Conservation (phyloP, 1,284 basidiomycete species). For the Boletus mariae region DNA sequence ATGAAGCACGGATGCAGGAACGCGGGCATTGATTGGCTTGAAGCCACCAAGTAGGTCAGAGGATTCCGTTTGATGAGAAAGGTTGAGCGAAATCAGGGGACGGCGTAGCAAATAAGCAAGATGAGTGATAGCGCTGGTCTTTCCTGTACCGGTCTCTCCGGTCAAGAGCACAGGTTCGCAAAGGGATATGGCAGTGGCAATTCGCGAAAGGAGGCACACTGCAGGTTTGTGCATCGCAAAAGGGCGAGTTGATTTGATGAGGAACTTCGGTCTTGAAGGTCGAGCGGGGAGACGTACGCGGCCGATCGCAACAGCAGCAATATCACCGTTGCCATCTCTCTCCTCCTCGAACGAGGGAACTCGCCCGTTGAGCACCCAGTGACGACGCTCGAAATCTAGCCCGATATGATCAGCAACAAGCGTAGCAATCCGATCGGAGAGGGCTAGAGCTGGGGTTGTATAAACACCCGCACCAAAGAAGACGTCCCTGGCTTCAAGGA, state of each 20-base stretch:
- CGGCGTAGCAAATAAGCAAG: constrained; percentile 79
- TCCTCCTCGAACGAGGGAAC: constrained; percentile 68
- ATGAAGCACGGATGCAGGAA: constrained; percentile 76
- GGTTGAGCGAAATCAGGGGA: constrained; percentile 84
- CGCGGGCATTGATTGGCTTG: constrained; percentile 86
- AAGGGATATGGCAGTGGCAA: constrained; percentile 72
- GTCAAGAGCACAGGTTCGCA: constrained; percentile 89
- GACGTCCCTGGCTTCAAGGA: constrained; percentile 86
- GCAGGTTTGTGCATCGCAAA: constrained; percentile 93
- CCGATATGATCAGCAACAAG: constrained; percentile 64
- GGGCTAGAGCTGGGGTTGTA: constrained; percentile 51
- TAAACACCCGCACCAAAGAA: constrained; percentile 78
- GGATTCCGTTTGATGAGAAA: constrained; percentile 97
- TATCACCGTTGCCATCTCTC: constrained; percentile 60
- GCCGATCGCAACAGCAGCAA: constrained; percentile 54
- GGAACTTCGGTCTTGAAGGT: constrained; percentile 36
- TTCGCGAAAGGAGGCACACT: constrained; percentile 74
- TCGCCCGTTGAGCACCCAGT: constrained; percentile 56
- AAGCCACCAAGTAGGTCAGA: constrained; percentile 94
- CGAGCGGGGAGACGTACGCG: constrained; percentile 52
- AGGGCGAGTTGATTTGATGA: constrained; percentile 44
- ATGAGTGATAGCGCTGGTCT: constrained; percentile 91
- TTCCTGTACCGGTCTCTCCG: constrained; percentile 98
- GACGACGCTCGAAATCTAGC: constrained; percentile 57
- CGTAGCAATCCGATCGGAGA: constrained; percentile 46